Percentiles rank a stretch among this genome's conserved stretches.
phyloP scores from a whole-genome alignment of 495 filamentous ascomycete species.

The Podospora sp. region DNA sequence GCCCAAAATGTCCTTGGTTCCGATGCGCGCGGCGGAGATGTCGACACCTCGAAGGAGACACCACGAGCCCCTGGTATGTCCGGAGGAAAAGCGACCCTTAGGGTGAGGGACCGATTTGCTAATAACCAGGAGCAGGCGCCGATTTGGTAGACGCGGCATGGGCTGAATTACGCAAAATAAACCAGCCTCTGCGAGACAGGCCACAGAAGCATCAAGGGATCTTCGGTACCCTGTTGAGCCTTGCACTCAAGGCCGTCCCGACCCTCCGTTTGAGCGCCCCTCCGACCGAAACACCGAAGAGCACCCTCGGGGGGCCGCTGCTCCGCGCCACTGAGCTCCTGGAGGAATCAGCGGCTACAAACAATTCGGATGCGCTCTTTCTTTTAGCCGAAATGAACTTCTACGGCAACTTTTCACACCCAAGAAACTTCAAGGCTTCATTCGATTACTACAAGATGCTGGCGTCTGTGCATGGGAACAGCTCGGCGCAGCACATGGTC shows the following conservation, averaged over 20 bases:
- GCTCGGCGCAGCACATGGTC: constrained; percentile 90
- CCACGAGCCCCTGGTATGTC: constrained; percentile 35
- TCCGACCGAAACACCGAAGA: constrained; percentile 32
- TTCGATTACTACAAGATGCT: constrained; percentile 81
- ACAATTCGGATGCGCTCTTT: constrained; percentile 86
- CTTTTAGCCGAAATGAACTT: constrained; percentile 94
- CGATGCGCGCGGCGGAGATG: constrained; percentile 32
- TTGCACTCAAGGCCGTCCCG: constrained; percentile 45
- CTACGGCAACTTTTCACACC: constrained; percentile 90
- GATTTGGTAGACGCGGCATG: constrained; percentile 50
- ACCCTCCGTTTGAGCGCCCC: constrained; percentile 46
- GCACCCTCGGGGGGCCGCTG: constrained; percentile 42
- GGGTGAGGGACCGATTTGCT: constrained; percentile 10
- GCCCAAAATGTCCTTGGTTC: constrained; percentile 39
- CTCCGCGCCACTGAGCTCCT: constrained; percentile 71
- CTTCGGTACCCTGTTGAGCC: constrained; percentile 40
- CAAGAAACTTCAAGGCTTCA: constrained; percentile 77
- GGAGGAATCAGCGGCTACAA: constrained; percentile 70
- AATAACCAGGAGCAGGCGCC: constrained; percentile 41
- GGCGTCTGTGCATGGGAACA: constrained; percentile 78
- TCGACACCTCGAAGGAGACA: constrained; percentile 23
- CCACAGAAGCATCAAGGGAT: constrained; percentile 43
- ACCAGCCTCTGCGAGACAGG: constrained; percentile 38
- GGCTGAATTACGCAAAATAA: constrained; percentile 45
- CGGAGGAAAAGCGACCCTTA: background rate